Percentiles rank a stretch among this genome's conserved stretches.
Evolutionary conservation across 1,284 basidiomycete species (phyloP).

Genomic region (Mycosarcoma maydis): DNA sequence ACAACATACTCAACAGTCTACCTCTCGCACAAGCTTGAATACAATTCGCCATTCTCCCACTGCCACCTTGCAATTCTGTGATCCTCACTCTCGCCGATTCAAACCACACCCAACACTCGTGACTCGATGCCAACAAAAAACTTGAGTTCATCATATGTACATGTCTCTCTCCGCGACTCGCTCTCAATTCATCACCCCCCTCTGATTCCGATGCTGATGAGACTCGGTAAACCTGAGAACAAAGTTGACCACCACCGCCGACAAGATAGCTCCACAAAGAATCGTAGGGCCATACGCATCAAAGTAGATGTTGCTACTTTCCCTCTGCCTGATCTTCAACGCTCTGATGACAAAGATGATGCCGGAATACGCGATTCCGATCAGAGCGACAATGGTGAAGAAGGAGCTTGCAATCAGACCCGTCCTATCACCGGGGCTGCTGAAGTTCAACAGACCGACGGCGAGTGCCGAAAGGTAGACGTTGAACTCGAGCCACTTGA

Average conservation of each 20-base stretch:
- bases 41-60: no score
- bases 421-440: slow-evolving; percentile 76
- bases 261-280: slow-evolving; percentile 57
- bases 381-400: slow-evolving; percentile 89
- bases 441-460: slow-evolving; percentile 77
- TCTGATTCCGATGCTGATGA: slow-evolving; percentile 26
- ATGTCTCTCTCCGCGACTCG: not conserved
- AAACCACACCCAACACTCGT: no score
- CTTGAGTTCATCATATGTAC: not conserved
- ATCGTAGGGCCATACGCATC: slow-evolving; percentile 63
- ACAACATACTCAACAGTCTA: no score
- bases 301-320: slow-evolving; percentile 64
- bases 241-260: slow-evolving; percentile 63
- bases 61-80: not conserved
- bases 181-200: slow-evolving; percentile 54
- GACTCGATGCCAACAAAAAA: no score
- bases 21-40: no score
- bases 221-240: slow-evolving; percentile 55
- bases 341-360: slow-evolving; percentile 89
- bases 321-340: slow-evolving; percentile 71
- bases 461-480: slow-evolving; percentile 70
- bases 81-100: no score
- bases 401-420: slow-evolving; percentile 84
- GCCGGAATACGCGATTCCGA: slow-evolving; percentile 87
- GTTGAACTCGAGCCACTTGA: slow-evolving; percentile 85